These are phyloP conservation scores for Penicillium cinerascens DNA, from an alignment of 495 filamentous ascomycete genomes.

Conservation along the genomic window DNA sequence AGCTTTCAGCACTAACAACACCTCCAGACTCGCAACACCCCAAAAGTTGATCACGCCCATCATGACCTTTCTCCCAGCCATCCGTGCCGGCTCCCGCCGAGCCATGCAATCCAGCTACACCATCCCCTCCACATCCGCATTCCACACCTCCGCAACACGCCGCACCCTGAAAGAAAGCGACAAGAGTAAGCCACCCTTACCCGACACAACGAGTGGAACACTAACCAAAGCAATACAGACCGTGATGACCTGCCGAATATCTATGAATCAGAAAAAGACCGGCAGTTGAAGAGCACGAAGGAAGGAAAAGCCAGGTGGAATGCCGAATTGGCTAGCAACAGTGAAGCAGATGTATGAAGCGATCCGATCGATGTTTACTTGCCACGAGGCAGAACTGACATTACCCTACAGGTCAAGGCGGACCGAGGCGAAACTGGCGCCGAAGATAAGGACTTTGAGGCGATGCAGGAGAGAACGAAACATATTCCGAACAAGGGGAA, in stretches of 20 bases:
- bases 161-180: conserved; percentile 35
- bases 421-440: conserved; percentile 54
- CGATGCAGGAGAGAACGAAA: conserved; percentile 53
- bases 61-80: conserved; percentile 35
- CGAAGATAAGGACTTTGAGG: conserved; percentile 39
- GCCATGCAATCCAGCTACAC: conserved; percentile 13
- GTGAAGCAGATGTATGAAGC: conserved; percentile 66
- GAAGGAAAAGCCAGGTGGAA: conserved; percentile 79
- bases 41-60: background rate
- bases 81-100: conserved; percentile 25
- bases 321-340: conserved; percentile 71
- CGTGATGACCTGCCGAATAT: conserved; percentile 39
- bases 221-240: conserved; percentile 24
- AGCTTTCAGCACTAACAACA: background rate
- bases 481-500: conserved; percentile 26
- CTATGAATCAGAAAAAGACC: conserved; percentile 70
- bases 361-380: no score
- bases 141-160: conserved; percentile 30
- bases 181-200: conserved; percentile 22
- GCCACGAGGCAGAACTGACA: background rate
- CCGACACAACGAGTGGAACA: background rate
- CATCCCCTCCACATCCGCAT: conserved; percentile 16
- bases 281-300: conserved; percentile 65
- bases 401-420: conserved; percentile 54
- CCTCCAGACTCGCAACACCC: background rate